These are phyloP conservation scores for Hirsutella minnesotensis DNA, from an alignment of 2,329 filamentous ascomycete species.

Conservation along the genomic window DNA sequence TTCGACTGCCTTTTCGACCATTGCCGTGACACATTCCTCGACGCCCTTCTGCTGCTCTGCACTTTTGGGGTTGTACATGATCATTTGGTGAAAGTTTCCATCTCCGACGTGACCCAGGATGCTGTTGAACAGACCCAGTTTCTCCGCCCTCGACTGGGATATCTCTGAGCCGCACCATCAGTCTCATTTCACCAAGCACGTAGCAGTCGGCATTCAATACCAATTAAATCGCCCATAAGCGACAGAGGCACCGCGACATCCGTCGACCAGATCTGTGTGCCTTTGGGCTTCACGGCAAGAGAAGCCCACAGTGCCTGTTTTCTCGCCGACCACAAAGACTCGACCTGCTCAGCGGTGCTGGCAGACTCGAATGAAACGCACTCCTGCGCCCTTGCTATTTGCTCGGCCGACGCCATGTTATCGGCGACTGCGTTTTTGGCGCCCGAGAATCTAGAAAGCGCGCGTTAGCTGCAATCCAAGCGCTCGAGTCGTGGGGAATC, in stretches of 20 bases:
- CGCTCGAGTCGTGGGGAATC: background rate
- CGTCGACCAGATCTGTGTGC: constrained; percentile 62
- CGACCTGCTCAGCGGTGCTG: constrained; percentile 48
- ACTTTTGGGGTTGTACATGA: constrained; percentile 32
- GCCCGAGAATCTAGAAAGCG: constrained; percentile 41
- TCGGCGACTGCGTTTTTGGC: constrained; percentile 49
- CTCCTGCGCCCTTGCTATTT: constrained; percentile 36
- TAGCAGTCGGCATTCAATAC: constrained; percentile 7
- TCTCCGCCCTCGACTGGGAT: constrained; percentile 52
- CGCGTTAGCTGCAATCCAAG: background rate
- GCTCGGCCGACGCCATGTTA: constrained; percentile 44
- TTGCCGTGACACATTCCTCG: constrained; percentile 50
- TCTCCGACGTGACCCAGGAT: constrained; percentile 68
- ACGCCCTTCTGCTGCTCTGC: constrained; percentile 42
- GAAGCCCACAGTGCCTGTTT: constrained; percentile 67
- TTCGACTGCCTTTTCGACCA: constrained; percentile 58
- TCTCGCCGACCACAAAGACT: constrained; percentile 62
- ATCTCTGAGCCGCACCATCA: constrained; percentile 28
- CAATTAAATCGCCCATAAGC: constrained; percentile 57
- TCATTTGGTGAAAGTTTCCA: constrained; percentile 58
- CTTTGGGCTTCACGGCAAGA: constrained; percentile 49
- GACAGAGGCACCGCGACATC: constrained; percentile 72
- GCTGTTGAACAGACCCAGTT: constrained; percentile 49
- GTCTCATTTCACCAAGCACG: background rate
- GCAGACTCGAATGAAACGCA: constrained; percentile 59